phyloP scores from a whole-genome alignment of 2,329 filamentous ascomycete species.

The Verticillium albo-atrum region DNA sequence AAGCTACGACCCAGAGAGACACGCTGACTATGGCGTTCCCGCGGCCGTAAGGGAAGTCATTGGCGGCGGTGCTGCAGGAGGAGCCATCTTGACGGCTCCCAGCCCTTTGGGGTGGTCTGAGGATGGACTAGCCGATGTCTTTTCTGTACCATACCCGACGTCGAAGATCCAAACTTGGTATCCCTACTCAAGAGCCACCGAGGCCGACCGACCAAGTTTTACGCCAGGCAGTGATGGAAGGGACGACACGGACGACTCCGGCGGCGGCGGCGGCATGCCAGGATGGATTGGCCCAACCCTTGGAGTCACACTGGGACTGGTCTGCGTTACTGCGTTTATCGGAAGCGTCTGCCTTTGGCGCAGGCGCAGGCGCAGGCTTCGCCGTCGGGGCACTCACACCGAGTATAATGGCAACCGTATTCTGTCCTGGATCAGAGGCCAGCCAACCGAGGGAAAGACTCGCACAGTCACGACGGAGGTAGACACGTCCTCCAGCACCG shows the following conservation, averaged over 20 bases:
- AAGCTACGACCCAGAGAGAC: slow-evolving; percentile 61
- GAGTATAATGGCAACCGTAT: slow-evolving; percentile 45
- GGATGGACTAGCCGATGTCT: slow-evolving; percentile 41
- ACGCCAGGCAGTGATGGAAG: too few relatives aligned
- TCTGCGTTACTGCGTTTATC: slow-evolving; percentile 47
- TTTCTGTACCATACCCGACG: slow-evolving; percentile 54
- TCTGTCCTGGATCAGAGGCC: slow-evolving; percentile 47
- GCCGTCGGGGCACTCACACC: slow-evolving; percentile 27
- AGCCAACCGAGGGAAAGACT: slow-evolving; percentile 35
- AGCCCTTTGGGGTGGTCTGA: slow-evolving; percentile 50
- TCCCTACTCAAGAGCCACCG: slow-evolving; percentile 43
- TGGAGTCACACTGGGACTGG: slow-evolving; percentile 55
- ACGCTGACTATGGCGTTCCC: slow-evolving; percentile 66
- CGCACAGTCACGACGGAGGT: slow-evolving; percentile 40
- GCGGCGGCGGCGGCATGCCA: slow-evolving; percentile 38
- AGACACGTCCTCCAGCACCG: slow-evolving; percentile 32
- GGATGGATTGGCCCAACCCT: slow-evolving; percentile 58
- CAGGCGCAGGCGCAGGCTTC: slow-evolving; percentile 38
- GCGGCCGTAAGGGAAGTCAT: slow-evolving; percentile 58
- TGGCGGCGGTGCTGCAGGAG: slow-evolving; percentile 61
- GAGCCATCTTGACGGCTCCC: slow-evolving; percentile 66
- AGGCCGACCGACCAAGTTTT: too few relatives aligned
- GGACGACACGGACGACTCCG: slow-evolving; percentile 7
- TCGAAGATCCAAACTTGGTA: slow-evolving; percentile 55
- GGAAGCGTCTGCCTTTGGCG: slow-evolving; percentile 50